These are phyloP conservation scores for Lentinus brumalis DNA, from an alignment of 768 basidiomycete species.

Conservation along the genomic window DNA sequence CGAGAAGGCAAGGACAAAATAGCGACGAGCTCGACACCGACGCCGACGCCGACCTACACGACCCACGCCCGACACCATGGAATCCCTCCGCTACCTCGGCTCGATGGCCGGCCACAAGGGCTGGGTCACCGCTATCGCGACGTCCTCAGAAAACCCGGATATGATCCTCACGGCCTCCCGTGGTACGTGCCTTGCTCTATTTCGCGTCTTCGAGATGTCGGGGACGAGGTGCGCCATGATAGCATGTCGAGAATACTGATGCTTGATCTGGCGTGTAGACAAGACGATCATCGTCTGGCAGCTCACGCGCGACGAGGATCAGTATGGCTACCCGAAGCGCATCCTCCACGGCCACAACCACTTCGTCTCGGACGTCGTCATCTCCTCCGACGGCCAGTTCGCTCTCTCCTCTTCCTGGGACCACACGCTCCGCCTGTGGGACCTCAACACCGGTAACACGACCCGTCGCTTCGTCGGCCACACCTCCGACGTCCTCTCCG, in stretches of 20 bases:
- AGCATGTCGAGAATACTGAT: slow-evolving; percentile 5
- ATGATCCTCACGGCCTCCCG: slow-evolving; percentile 98
- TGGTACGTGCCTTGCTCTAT: slow-evolving; percentile 54
- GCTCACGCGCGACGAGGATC: slow-evolving; percentile 88
- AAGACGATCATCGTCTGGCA: slow-evolving; percentile 99
- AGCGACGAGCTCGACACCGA: slow-evolving; percentile 33
- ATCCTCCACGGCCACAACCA: slow-evolving; percentile 99
- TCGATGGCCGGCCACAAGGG: slow-evolving; percentile 92
- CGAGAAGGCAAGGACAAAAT: slow-evolving; percentile 20
- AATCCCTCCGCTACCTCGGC: slow-evolving; percentile 89
- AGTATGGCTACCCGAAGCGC: slow-evolving; percentile 95
- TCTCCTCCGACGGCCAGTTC: slow-evolving; percentile 99
- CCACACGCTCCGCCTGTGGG: slow-evolving; percentile 99
- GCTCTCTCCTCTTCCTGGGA: slow-evolving; percentile 99
- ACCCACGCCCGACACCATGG: slow-evolving; percentile 36
- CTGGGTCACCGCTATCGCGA: slow-evolving; percentile 99
- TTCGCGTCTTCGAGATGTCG: slow-evolving; percentile 1
- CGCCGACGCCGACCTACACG: slow-evolving; percentile 30
- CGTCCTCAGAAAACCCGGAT: slow-evolving; percentile 97
- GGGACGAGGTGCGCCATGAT: neutral
- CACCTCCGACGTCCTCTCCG: slow-evolving; percentile 95
- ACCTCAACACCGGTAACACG: slow-evolving; percentile 95
- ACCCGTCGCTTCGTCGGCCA: slow-evolving; percentile 98
- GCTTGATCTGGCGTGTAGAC: slow-evolving; percentile 54
- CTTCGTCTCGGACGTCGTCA: slow-evolving; percentile 98